Base-by-base conservation (phyloP, 805 yeast genomes). In the Myxozyma neglecta region DNA sequence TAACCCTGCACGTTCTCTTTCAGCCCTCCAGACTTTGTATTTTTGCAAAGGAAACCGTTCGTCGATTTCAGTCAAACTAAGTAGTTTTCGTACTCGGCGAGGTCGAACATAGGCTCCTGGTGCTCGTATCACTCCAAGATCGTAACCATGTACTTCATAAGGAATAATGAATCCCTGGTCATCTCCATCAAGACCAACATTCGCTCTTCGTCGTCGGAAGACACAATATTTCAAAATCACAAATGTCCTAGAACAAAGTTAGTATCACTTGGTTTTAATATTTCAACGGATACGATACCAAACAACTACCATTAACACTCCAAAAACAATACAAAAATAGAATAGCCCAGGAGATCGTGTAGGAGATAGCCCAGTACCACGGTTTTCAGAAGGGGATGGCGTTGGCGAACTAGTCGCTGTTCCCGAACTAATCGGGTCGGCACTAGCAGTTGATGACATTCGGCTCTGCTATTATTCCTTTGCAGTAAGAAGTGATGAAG, bases 281-380 rank as follows among this genome's bases (percentile, higher is more conserved):
- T 2, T 44, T n/a, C 35, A 18, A 20, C 18, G 40, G 16, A 8
- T 37, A 24, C n/a, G 55, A 10, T 50, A 62, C 77, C 77, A 74
- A 24, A 74, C 65, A 51, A 72, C 70, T 29, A 72, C 69, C 57
- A 74, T 74, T 6, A 74, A 71, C 3, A 74, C 66, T 5, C 77
- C 77, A 39, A 74, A 66, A 1, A 75, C 77, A 7, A 74, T 69
- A 16, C 77, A 77, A 45, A 74, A 71, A 57, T 75, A 74, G 65
- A 74, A 75, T 24, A 73, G 63, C 18, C 69, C 68, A 43, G 75
- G 76, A 8, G 70, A 68, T 10, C 54, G 42, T 8, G 66, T 14
- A 6, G 61, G 53, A 3, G 60, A 53, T 43, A 53, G 32, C 2
- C 48, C 57, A 7, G 53, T 49, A 5, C 32, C 36, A 4, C 36